These are phyloP conservation scores for Lipomyces anomalus DNA, from an alignment of 805 yeast species.

Conservation along the genomic window DNA sequence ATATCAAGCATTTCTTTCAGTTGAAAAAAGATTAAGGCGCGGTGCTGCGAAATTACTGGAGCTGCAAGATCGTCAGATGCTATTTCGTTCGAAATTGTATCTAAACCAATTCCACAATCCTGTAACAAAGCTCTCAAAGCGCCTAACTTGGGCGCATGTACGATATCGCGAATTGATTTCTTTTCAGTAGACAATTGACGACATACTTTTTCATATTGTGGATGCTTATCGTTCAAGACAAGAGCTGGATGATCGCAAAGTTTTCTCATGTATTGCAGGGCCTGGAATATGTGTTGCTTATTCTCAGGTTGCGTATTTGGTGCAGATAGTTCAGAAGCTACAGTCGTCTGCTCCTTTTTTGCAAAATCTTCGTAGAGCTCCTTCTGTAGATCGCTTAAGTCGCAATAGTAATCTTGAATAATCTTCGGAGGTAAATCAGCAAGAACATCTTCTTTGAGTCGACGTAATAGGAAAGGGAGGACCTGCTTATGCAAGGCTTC, in stretches of 20 bases:
- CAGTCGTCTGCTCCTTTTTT: constrained; percentile 68
- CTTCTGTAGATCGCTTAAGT: constrained; percentile 82
- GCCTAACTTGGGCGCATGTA: constrained; percentile 82
- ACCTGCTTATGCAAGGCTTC: constrained; percentile 97
- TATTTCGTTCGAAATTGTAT: constrained; percentile 25
- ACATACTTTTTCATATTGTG: constrained; percentile 66
- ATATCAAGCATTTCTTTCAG: constrained; percentile 96
- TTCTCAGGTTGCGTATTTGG: constrained; percentile 39
- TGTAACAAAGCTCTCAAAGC: constrained; percentile 73
- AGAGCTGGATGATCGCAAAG: constrained; percentile 94
- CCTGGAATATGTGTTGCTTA: constrained; percentile 94
- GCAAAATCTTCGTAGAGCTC: constrained; percentile 86
- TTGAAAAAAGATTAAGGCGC: constrained; percentile 93
- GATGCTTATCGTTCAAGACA: constrained; percentile 76
- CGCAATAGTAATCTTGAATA: constrained; percentile 97
- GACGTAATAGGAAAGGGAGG: constrained; percentile 89
- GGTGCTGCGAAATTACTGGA: constrained; percentile 79
- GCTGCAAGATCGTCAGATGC: constrained; percentile 30
- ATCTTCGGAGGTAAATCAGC: constrained; percentile 97
- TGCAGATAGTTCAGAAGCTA: constrained; percentile 36
- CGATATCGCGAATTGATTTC: constrained; percentile 60
- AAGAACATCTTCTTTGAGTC: constrained; percentile 92
- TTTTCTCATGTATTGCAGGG: constrained; percentile 93
- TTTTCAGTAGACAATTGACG: constrained; percentile 53
- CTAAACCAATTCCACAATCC: constrained; percentile 86